A percentile compares a stretch with the other conserved stretches of the same genome.
phyloP scores from a whole-genome alignment of 2,329 filamentous ascomycete species.

The Pseudogymnoascus sp. region DNA sequence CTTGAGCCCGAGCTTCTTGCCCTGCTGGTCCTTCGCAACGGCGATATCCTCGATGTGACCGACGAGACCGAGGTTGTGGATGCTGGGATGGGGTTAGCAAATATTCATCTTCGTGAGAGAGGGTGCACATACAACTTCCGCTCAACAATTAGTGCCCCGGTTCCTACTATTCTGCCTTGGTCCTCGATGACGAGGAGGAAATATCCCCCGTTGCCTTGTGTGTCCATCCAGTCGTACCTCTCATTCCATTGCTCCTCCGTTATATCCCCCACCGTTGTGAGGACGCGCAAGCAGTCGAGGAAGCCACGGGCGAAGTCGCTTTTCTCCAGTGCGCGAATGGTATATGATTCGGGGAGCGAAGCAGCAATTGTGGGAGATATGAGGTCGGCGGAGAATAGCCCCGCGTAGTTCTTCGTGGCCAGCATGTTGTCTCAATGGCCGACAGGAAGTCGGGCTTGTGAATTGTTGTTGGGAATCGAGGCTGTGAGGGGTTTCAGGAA shows the following conservation, averaged over 20 bases:
- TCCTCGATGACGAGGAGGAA: slow-evolving; percentile 83
- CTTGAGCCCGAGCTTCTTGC: slow-evolving; percentile 88
- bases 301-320: slow-evolving; percentile 77
- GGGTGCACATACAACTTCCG: slow-evolving; percentile 68
- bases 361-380: slow-evolving; percentile 69
- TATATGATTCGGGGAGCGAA: slow-evolving; percentile 73
- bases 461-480: not conserved
- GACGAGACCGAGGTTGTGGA: slow-evolving; percentile 73
- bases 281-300: slow-evolving; percentile 81
- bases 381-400: slow-evolving; percentile 70
- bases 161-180: slow-evolving; percentile 63
- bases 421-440: not conserved
- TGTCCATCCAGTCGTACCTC: slow-evolving; percentile 72
- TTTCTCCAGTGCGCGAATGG: slow-evolving; percentile 69
- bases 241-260: slow-evolving; percentile 64
- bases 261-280: slow-evolving; percentile 88
- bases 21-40: slow-evolving; percentile 89
- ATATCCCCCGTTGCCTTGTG: slow-evolving; percentile 63
- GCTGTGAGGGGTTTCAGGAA: not conserved
- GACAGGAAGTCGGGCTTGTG: not conserved
- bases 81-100: slow-evolving; percentile 41
- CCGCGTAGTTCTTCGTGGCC: slow-evolving; percentile 28
- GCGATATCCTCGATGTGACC: slow-evolving; percentile 98
- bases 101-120: not conserved
- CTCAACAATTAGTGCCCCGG: slow-evolving; percentile 84